Conservation (phyloP, 2,329 filamentous ascomycete genomes). For the Beauveria sp. region DNA sequence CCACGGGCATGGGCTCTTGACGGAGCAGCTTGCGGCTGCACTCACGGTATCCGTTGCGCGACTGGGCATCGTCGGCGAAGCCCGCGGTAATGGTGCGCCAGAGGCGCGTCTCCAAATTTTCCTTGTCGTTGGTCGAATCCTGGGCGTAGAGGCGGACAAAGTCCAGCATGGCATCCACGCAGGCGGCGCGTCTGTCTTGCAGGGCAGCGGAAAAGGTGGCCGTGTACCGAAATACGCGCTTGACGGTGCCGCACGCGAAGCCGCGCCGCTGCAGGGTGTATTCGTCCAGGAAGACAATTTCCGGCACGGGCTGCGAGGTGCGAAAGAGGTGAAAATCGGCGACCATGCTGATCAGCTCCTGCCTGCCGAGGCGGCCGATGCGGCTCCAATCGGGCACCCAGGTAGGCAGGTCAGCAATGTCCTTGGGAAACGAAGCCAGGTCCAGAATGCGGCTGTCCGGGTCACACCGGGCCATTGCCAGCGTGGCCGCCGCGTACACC, state of each 20-base stretch:
- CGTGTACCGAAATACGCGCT: neutral
- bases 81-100: neutral
- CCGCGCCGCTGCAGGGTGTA: neutral
- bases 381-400: constrained; percentile 3
- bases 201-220: neutral
- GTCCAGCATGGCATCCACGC: neutral
- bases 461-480: neutral
- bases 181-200: neutral
- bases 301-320: neutral
- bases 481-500: neutral
- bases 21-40: neutral
- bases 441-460: neutral
- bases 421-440: neutral
- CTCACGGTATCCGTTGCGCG: neutral
- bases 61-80: neutral
- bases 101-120: neutral
- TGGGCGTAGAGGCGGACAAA: neutral
- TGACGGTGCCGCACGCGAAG: neutral
- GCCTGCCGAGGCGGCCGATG: neutral
- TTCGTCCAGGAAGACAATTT: neutral
- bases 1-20: neutral
- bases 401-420: neutral
- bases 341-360: neutral
- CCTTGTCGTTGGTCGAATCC: neutral
- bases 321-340: neutral